phyloP scores from a whole-genome alignment of 2,329 filamentous ascomycete species.

The Chrysoporthe cubensis region DNA sequence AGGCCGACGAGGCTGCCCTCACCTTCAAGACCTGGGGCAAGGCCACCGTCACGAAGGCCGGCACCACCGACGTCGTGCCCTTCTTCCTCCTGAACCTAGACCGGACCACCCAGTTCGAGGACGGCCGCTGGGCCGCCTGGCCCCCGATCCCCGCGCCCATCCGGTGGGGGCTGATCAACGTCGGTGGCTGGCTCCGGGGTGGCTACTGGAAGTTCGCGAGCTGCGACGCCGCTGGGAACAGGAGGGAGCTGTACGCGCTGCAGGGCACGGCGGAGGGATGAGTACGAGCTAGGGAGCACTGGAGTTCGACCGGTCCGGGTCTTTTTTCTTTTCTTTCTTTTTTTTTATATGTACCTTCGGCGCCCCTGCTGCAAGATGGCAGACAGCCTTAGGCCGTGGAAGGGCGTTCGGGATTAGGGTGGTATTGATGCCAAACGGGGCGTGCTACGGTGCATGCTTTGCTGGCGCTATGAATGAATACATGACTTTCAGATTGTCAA shows the following conservation, averaged over 20 bases:
- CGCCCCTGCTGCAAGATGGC: no score
- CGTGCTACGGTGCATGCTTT: neutral
- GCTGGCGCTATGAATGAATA: neutral
- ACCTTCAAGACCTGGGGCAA: constrained; percentile 66
- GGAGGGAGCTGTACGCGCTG: constrained; percentile 58
- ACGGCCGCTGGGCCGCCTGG: constrained; percentile 64
- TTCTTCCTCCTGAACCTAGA: constrained; percentile 70
- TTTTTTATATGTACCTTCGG: no score
- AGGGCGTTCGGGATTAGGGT: neutral
- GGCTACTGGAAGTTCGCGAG: constrained; percentile 69
- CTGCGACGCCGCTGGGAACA: constrained; percentile 57
- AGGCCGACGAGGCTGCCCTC: constrained; percentile 49
- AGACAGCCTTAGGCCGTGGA: neutral
- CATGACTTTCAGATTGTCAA: neutral
- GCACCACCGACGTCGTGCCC: constrained; percentile 62
- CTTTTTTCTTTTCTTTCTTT: no score
- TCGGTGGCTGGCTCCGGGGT: constrained; percentile 59
- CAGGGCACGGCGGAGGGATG: constrained; percentile 25
- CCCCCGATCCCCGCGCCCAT: constrained; percentile 66
- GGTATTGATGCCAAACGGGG: neutral
- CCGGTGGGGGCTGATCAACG: constrained; percentile 62
- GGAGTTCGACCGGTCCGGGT: neutral
- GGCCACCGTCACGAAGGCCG: constrained; percentile 65
- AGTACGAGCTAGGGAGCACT: neutral
- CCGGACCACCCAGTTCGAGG: constrained; percentile 54